Percentiles rank a stretch among this genome's conserved stretches.
phyloP scores from a whole-genome alignment of 2,329 filamentous ascomycete genomes.

The Xylaria sp. region DNA sequence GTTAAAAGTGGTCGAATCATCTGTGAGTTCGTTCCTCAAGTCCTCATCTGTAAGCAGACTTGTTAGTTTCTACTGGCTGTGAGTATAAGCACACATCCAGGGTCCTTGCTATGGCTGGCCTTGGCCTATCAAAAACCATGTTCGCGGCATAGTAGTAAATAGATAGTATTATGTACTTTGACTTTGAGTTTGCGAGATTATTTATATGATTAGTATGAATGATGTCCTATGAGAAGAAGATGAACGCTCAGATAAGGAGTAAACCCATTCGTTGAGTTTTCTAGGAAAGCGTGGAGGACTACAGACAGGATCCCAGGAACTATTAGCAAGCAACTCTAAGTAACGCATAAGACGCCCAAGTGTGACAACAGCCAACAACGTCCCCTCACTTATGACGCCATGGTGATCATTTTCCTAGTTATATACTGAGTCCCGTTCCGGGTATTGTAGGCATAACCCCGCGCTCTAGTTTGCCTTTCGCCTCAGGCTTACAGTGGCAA shows the following conservation, averaged over 20 bases:
- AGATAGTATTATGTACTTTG: neutral
- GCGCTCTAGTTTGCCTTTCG: constrained; percentile 11
- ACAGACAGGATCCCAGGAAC: neutral
- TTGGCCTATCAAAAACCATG: constrained; percentile 26
- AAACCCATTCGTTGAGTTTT: too few relatives aligned
- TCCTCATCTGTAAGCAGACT: neutral
- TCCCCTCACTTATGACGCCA: constrained; percentile 1
- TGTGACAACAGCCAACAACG: neutral
- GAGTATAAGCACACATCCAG: neutral
- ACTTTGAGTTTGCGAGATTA: neutral
- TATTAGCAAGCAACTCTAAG: neutral
- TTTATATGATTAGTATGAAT: neutral
- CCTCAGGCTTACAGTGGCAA: neutral
- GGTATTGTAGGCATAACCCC: constrained; percentile 23
- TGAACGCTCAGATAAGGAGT: neutral
- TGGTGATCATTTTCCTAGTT: neutral
- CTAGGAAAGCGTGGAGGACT: neutral
- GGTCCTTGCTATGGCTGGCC: constrained; percentile 6
- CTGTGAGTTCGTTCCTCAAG: neutral
- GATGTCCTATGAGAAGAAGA: neutral
- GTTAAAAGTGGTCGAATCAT: constrained; percentile 17
- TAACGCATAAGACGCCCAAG: neutral
- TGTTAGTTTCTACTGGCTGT: neutral
- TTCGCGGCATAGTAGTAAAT: neutral
- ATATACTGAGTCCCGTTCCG: neutral